Percentiles rank a stretch among this genome's conserved stretches.
Evolutionary conservation across 2,329 filamentous ascomycete species (phyloP).

Genomic region (Fusarium keratoplasticum): DNA sequence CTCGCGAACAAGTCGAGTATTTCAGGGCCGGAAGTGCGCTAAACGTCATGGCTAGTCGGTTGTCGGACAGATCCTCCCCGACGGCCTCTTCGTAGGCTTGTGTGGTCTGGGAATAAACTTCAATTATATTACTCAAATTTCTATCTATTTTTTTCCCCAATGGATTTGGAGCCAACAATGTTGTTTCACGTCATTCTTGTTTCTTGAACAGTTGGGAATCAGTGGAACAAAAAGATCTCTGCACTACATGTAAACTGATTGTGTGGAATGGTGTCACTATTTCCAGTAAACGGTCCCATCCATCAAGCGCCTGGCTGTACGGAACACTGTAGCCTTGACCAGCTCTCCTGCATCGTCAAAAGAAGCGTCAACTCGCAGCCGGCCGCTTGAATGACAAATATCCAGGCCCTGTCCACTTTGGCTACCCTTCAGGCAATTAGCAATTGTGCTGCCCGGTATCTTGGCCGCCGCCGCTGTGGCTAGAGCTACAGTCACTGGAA

Average conservation of each 20-base stretch:
- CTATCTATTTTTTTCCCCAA: no score
- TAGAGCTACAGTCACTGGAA: not conserved
- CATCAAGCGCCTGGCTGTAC: not conserved
- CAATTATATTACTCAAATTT: no score
- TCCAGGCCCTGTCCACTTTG: not conserved
- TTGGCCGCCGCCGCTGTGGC: not conserved
- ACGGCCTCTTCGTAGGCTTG: not conserved
- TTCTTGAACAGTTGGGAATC: no score
- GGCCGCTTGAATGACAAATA: not conserved
- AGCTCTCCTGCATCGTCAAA: not conserved
- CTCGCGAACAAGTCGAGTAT: conserved; percentile 22
- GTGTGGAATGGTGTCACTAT: not conserved
- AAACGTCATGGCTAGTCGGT: conserved; percentile 28
- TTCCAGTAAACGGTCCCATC: not conserved
- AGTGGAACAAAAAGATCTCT: no score
- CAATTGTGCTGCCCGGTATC: not conserved
- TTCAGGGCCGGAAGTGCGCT: conserved; percentile 30
- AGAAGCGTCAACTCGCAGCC: not conserved
- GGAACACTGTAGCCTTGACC: not conserved
- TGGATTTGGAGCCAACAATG: no score
- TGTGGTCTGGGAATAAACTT: no score
- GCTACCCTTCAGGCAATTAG: not conserved
- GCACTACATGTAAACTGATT: no score
- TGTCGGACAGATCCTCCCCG: not conserved
- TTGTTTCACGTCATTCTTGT: no score